Evolutionary conservation across 1,284 basidiomycete species (phyloP), one percentile per base, ranked within the genome.

Genomic region (Pseudozyma sp.): DNA sequence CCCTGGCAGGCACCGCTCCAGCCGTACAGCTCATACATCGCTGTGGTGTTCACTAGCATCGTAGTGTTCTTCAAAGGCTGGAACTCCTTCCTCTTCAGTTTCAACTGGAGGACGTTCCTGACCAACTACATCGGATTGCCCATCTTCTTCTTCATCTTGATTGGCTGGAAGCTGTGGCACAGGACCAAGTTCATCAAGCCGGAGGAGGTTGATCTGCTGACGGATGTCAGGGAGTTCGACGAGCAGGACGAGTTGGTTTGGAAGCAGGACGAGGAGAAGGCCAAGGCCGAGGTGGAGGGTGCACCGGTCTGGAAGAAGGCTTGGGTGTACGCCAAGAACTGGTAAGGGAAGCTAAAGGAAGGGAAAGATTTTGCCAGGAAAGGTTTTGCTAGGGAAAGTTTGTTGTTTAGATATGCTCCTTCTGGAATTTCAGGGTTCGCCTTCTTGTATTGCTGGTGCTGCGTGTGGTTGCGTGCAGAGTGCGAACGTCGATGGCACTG

Each of bases 51-150:
- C 34, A 90, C 88, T 49, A 64, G 90, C 16, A 14, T 92, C 67
- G 89, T 93, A 66, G 90, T 89, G 70, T 82, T 94, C 56, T 90
- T 92, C 78, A 85, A 91, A 87, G 69, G 75, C 30, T 68, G 75
- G 45, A 54, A 59, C 48, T 39, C 49, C 40, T 89, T 93, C 85
- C 90, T 89, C 59, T 92, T 89, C 88, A 82, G 84, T 9, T 91
- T 93, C 44, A 94, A 94, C 88, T 87, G 93, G 64, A 88, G 88
- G 70, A 88, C 86, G 43, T 80, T 81, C 56, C 33, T 78, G 55
- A 92, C 92, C 90, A 81, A 83, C 58, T 79, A 79, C 68, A 79
- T 81, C 39, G 79, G 78, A 14, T 37, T 81, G 16, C 75, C 71
- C 30, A 53, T 82, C 53, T 79, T 79, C 60, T 69, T 80, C 52